Conservation (phyloP, 2,329 filamentous ascomycete genomes). For the Dothiorella sarmentorum region DNA sequence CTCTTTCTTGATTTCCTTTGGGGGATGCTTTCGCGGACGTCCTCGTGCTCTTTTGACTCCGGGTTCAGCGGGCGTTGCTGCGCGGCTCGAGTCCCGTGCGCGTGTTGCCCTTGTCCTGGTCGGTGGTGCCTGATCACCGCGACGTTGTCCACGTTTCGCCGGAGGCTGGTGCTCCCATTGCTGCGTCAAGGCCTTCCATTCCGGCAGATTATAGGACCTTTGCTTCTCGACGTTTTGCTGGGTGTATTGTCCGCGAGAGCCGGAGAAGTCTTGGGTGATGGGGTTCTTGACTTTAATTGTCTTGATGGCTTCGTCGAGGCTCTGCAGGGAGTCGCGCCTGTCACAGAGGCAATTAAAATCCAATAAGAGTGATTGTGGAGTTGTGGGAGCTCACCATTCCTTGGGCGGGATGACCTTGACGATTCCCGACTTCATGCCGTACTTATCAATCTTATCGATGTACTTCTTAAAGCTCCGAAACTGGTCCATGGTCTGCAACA, state of each 20-base stretch:
- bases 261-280: conserved; percentile 97
- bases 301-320: conserved; percentile 82
- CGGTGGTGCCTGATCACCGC: conserved; percentile 36
- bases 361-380: conserved; percentile 1
- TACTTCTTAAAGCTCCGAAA: conserved; percentile 92
- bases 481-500: conserved; percentile 72
- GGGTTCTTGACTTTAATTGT: conserved; percentile 91
- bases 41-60: conserved; percentile 48
- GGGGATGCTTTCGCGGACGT: conserved; percentile 42
- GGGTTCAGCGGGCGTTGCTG: conserved; percentile 34
- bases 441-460: conserved; percentile 83
- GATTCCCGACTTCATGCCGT: conserved; percentile 97
- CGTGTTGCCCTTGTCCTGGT: conserved; percentile 34
- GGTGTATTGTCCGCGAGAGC: conserved; percentile 89
- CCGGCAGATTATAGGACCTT: conserved; percentile 90
- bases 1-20: conserved; percentile 32
- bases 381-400: conserved; percentile 80
- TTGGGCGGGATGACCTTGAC: conserved; percentile 90
- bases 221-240: conserved; percentile 97
- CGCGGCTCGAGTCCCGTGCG: conserved; percentile 29
- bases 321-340: conserved; percentile 67
- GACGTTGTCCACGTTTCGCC: conserved; percentile 79
- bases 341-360: conserved; percentile 11
- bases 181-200: conserved; percentile 91
- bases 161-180: conserved; percentile 95